phyloP scores from a whole-genome alignment of 2,329 filamentous ascomycete species.

The Falciphora oryzae region DNA sequence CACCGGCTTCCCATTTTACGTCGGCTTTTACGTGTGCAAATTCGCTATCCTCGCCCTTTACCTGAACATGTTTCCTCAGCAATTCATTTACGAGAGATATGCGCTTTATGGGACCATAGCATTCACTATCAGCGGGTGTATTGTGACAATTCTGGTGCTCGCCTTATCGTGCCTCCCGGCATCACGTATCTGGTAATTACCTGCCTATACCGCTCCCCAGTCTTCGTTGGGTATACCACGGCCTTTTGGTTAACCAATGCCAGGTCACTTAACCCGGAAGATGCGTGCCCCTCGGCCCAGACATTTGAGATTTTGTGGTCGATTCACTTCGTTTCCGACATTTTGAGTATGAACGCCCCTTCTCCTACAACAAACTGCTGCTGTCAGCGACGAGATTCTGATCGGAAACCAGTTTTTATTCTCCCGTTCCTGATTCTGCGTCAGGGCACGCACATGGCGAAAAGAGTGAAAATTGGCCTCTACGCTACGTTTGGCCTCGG shows the following conservation, averaged over 20 bases:
- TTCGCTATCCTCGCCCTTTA: slow-evolving; percentile 1
- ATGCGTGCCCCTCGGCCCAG: neutral
- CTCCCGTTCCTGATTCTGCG: neutral
- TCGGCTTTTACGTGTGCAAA: neutral
- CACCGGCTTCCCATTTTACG: neutral
- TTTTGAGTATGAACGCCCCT: neutral
- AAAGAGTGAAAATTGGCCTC: neutral
- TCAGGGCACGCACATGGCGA: neutral
- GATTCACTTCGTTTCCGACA: neutral
- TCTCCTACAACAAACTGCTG: neutral
- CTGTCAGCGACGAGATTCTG: neutral
- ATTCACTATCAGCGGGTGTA: neutral
- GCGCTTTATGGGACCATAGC: slow-evolving; percentile 3
- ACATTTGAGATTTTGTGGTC: neutral
- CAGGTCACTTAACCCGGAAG: neutral
- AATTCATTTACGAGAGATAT: neutral
- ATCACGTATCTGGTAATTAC: neutral
- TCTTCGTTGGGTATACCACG: neutral
- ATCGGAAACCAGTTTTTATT: neutral
- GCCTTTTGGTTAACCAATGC: too few relatives aligned
- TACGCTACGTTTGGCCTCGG: slow-evolving; percentile 1
- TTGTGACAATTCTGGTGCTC: neutral
- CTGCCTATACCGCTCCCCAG: neutral
- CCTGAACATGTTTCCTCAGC: neutral
- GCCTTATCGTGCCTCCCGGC: neutral